These are phyloP conservation scores for Mollisia scopiformis DNA, from an alignment of 2,329 filamentous ascomycete genomes.

Conservation along the genomic window DNA sequence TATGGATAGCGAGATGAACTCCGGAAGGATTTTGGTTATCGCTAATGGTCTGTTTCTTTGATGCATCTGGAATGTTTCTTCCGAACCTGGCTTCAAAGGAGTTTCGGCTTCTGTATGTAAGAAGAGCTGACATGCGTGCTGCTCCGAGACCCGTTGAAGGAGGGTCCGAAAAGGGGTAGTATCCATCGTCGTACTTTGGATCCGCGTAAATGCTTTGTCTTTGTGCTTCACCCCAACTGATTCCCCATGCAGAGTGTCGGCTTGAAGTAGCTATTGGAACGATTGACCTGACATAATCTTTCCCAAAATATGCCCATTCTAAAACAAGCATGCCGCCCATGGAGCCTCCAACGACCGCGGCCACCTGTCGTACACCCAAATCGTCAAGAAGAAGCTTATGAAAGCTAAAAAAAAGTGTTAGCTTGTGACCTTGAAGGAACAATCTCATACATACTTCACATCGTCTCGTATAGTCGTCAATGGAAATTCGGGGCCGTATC, in stretches of 20 bases:
- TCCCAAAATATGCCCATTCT: constrained; percentile 90
- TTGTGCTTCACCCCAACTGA: constrained; percentile 89
- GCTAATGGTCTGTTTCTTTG: constrained; percentile 81
- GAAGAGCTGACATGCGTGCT: constrained; percentile 92
- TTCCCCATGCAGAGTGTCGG: constrained; percentile 85
- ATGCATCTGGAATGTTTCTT: constrained; percentile 86
- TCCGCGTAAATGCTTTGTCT: constrained; percentile 95
- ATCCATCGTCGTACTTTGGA: constrained; percentile 97
- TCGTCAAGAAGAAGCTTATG: constrained; percentile 83
- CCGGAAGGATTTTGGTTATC: constrained; percentile 60
- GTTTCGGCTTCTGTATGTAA: constrained; percentile 95
- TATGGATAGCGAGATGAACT: constrained; percentile 76
- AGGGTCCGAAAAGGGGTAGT: constrained; percentile 86
- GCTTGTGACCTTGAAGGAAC: constrained; percentile 16
- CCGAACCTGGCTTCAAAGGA: constrained; percentile 97
- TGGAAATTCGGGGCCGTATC: constrained; percentile 95
- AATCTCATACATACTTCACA: constrained; percentile 70
- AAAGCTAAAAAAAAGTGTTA: constrained; percentile 50
- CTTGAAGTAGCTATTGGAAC: constrained; percentile 86
- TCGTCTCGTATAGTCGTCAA: constrained; percentile 95
- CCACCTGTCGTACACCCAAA: constrained; percentile 76
- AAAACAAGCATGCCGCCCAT: constrained; percentile 91
- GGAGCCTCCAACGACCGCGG: constrained; percentile 79
- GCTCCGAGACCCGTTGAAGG: constrained; percentile 86
- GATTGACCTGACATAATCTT: constrained; percentile 78